These are phyloP conservation scores for Linaria vulgaris DNA, from an alignment of 257 asterid species.

Conservation along the genomic window DNA sequence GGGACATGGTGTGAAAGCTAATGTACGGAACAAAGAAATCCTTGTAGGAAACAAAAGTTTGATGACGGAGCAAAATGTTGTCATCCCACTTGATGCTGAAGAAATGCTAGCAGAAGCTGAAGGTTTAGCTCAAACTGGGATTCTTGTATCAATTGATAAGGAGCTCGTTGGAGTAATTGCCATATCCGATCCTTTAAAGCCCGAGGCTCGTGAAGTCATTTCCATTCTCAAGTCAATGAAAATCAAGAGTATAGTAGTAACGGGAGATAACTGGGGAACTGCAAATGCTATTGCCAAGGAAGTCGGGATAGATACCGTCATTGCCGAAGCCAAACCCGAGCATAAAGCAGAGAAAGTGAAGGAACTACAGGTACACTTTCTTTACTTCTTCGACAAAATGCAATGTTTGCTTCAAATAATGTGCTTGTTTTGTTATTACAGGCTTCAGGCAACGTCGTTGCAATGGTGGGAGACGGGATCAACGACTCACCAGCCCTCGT, in stretches of 20 bases:
- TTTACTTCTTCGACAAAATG: too few relatives aligned
- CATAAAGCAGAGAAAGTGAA: conserved; percentile 73
- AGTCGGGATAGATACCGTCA: conserved; percentile 58
- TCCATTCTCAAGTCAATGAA: conserved; percentile 69
- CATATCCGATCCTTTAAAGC: conserved; percentile 76
- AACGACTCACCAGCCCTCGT: conserved; percentile 92
- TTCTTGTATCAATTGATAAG: conserved; percentile 60
- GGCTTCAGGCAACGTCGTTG: conserved; percentile 70
- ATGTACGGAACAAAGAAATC: conserved; percentile 61
- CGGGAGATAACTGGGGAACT: conserved; percentile 90
- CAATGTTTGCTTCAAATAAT: too few relatives aligned
- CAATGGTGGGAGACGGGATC: conserved; percentile 91
- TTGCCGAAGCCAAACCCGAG: conserved; percentile 80
- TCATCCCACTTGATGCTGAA: conserved; percentile 57
- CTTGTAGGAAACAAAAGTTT: conserved; percentile 74
- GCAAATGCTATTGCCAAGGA: conserved; percentile 74
- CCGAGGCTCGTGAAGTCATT: conserved; percentile 62
- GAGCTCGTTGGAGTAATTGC: conserved; percentile 61
- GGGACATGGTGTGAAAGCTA: conserved; percentile 85
- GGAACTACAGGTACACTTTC: conserved; percentile 59
- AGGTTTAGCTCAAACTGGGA: conserved; percentile 66
- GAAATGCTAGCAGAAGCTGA: conserved; percentile 59
- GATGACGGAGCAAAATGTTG: conserved; percentile 45
- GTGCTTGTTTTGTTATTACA: conserved; percentile 19
- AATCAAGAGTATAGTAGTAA: conserved; percentile 52